Conservation (phyloP, 2,329 filamentous ascomycete species). For the Fusarium sp. region DNA sequence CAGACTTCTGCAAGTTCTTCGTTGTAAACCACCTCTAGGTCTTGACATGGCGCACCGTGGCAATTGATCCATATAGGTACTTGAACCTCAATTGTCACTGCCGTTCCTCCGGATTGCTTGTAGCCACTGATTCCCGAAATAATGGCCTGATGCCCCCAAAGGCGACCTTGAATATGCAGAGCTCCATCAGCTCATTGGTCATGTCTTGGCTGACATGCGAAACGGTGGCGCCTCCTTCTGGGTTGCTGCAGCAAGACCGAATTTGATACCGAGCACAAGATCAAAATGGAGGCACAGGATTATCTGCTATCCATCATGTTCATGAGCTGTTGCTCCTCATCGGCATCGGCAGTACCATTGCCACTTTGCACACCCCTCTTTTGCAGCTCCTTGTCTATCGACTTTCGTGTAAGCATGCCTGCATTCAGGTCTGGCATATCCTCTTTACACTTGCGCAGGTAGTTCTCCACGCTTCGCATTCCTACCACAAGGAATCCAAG, state of each 20-base stretch:
- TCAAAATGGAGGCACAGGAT: conserved; percentile 18
- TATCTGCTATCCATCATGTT: conserved; percentile 55
- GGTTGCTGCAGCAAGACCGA: conserved; percentile 20
- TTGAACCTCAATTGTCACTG: conserved; percentile 15
- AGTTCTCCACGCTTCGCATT: conserved; percentile 83
- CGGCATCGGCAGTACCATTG: conserved; percentile 45
- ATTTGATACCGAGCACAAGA: conserved; percentile 17
- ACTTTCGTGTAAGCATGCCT: conserved; percentile 71
- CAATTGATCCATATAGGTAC: conserved; percentile 6
- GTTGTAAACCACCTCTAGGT: conserved; percentile 4
- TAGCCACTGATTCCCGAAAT: conserved; percentile 12
- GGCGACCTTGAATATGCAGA: conserved; percentile 15
- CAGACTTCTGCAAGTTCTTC: conserved; percentile 25
- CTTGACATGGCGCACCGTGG: conserved; percentile 11
- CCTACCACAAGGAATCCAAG: conserved; percentile 92
- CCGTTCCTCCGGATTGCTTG: conserved; percentile 10
- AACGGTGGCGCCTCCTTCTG: conserved; percentile 15
- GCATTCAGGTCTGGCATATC: conserved; percentile 64
- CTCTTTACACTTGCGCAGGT: conserved; percentile 72
- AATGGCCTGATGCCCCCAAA: conserved; percentile 44
- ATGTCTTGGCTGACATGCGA: conserved; percentile 33
- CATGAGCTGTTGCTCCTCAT: conserved; percentile 63
- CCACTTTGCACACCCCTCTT: conserved; percentile 61
- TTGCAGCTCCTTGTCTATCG: conserved; percentile 73
- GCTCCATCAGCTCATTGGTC: conserved; percentile 30